A percentile compares a stretch with the other conserved stretches of the same genome.
phyloP scores from a whole-genome alignment of 805 yeast species.

The Schwanniomyces vanrijiae region DNA sequence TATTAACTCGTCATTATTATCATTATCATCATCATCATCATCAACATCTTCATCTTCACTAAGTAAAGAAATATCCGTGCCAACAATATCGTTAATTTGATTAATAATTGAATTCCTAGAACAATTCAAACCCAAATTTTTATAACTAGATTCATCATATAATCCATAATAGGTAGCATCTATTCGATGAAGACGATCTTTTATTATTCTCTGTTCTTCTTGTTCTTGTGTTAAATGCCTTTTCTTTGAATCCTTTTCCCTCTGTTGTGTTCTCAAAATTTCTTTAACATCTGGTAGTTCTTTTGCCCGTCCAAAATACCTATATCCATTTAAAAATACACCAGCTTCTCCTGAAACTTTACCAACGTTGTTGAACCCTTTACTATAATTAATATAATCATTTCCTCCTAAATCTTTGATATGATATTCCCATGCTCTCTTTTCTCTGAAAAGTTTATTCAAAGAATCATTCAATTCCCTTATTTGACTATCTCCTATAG shows the following conservation, averaged over 20 bases:
- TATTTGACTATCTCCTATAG: constrained; percentile 56
- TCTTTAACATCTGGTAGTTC: constrained; percentile 69
- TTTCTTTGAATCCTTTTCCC: constrained; percentile 19
- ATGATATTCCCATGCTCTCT: constrained; percentile 75
- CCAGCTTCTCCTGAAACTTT: constrained; percentile 16
- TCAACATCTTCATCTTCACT: constrained; percentile 1
- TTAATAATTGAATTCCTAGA: constrained; percentile 6
- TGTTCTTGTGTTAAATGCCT: constrained; percentile 16
- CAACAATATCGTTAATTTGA: constrained; percentile 13
- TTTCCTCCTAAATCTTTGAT: constrained; percentile 74
- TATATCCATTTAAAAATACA: constrained; percentile 48
- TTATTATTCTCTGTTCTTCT: constrained; percentile 16
- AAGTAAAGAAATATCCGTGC: constrained; percentile 2
- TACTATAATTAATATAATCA: constrained; percentile 46
- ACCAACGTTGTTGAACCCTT: constrained; percentile 17
- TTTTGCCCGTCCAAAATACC: constrained; percentile 82
- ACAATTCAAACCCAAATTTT: background rate
- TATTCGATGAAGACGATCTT: constrained; percentile 22
- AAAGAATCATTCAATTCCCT: constrained; percentile 74
- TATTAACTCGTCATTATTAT: constrained; percentile 17
- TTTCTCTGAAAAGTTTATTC: constrained; percentile 66
- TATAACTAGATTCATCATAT: constrained; percentile 21
- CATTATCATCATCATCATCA: background rate
- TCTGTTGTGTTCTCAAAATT: constrained; percentile 16
- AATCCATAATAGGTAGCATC: constrained; percentile 46